These are phyloP conservation scores for Fusarium sp. DNA, from an alignment of 2,329 filamentous ascomycete genomes.

Conservation along the genomic window DNA sequence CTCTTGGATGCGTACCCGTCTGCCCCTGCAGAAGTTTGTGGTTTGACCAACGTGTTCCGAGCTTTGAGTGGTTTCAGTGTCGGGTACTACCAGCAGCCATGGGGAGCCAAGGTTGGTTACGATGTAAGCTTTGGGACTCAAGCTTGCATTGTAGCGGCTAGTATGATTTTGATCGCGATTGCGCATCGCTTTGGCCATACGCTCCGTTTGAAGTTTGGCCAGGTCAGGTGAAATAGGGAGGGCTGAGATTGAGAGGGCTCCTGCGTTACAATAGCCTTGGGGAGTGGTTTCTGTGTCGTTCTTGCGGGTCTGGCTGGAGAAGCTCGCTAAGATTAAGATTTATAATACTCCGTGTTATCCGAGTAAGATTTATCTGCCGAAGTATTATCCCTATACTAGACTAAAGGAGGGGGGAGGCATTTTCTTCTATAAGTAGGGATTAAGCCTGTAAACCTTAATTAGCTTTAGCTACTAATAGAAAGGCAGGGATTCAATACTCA, in stretches of 20 bases:
- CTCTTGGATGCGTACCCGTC: slow-evolving; percentile 60
- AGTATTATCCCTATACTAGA: neutral
- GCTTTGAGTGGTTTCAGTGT: slow-evolving; percentile 59
- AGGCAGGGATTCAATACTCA: neutral
- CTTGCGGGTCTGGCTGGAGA: neutral
- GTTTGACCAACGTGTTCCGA: slow-evolving; percentile 52
- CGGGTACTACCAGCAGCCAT: slow-evolving; percentile 58
- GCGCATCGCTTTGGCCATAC: slow-evolving; percentile 20
- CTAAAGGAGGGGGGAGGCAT: neutral
- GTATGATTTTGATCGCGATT: slow-evolving; percentile 43
- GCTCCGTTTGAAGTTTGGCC: slow-evolving; percentile 12
- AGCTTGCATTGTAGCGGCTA: slow-evolving; percentile 40
- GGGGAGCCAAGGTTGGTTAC: slow-evolving; percentile 52
- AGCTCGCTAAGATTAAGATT: neutral
- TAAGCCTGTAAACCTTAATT: neutral
- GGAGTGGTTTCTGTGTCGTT: neutral
- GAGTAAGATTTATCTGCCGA: neutral
- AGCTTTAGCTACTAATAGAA: no score
- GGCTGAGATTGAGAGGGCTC: neutral
- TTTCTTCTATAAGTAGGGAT: neutral
- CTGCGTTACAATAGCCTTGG: neutral
- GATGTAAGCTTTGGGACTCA: slow-evolving; percentile 53
- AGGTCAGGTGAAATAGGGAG: slow-evolving; percentile 5
- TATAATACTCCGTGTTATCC: neutral
- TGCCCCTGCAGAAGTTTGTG: slow-evolving; percentile 57